Base-by-base conservation (phyloP, 2,329 filamentous ascomycete species). In the Nothophaeocryptopus gaeumannii region DNA sequence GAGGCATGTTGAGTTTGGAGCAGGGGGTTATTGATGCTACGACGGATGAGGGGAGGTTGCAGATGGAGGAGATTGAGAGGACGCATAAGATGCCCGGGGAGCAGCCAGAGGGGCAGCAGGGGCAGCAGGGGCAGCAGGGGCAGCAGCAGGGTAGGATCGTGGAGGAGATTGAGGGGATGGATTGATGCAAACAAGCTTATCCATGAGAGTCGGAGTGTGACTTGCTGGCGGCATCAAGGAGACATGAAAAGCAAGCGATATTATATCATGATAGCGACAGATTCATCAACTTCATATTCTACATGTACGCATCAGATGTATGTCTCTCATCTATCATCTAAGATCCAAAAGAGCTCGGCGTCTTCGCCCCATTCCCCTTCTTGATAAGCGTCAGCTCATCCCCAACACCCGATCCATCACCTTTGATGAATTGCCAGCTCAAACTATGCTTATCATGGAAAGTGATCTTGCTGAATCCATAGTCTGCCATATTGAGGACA, bases 1-100 rank as follows among this genome's bases (percentile, higher is more conserved):
- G 89, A 12, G 89, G 88, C 33, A 92, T 96, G 76, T 72, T 99
- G 58, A 96, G 88, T 67, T 70, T 99, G 43, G 90, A 97, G 68
- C 85, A 96, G 65, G 85, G 95, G 42, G 89, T 99, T 44, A 95
- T 99, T 60, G 93, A 99, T 72, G 89, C 90, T 1, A 99, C 67
- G 8, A 70, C 67, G 3, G 67, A 69, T 33, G 67, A 70, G 51
- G 67, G 67, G 10, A 60, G 59, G 56, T 67, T 65, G 51, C 51
- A 56, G 8, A 63, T 70, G 41, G 66, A 69, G 55, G 66, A 66
- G 49, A 68, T 70, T 52, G 67, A 69, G 59, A 90, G 39, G 95
- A 92, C 2, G 85, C 90, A 65, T 85, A 93, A 80, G 85, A 74
- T 81, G 84, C 67, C 84, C 84, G 65, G 77, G 92, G 61, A 85